Percentiles rank a stretch among this genome's conserved stretches.
phyloP scores from a whole-genome alignment of 2,329 filamentous ascomycete genomes.

The Epicoccum nigrum region DNA sequence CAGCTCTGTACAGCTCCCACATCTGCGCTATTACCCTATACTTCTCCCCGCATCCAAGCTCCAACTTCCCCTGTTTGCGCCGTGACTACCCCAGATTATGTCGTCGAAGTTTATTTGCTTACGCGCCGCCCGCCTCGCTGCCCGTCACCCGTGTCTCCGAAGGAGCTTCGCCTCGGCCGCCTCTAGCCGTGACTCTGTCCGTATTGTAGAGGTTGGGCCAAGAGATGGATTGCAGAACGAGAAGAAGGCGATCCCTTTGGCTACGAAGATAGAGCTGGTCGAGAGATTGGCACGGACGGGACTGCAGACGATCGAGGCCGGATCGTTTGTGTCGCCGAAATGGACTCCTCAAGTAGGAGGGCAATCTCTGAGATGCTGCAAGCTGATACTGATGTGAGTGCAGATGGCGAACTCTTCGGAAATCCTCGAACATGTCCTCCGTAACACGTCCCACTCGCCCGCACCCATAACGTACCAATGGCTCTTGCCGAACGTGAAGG shows the following conservation, averaged over 20 bases:
- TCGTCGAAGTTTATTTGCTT: slow-evolving; percentile 39
- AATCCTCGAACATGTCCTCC: slow-evolving; percentile 72
- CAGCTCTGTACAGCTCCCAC: slow-evolving; percentile 10
- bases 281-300: slow-evolving; percentile 71
- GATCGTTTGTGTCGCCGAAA: slow-evolving; percentile 82
- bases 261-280: slow-evolving; percentile 79
- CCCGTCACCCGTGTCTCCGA: slow-evolving; percentile 38
- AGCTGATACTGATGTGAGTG: slow-evolving; percentile 48
- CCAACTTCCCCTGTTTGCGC: slow-evolving; percentile 8
- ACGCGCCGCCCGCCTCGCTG: slow-evolving; percentile 44
- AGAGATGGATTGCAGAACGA: slow-evolving; percentile 89
- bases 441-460: slow-evolving; percentile 60
- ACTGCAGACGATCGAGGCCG: slow-evolving; percentile 76
- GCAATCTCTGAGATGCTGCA: not conserved
- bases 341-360: slow-evolving; percentile 76
- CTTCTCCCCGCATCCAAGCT: slow-evolving; percentile 2
- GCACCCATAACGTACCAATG: slow-evolving; percentile 75
- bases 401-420: slow-evolving; percentile 81
- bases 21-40: slow-evolving; percentile 17
- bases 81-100: slow-evolving; percentile 28
- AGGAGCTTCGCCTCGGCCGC: slow-evolving; percentile 43
- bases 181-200: slow-evolving; percentile 53
- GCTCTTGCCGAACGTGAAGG: slow-evolving; percentile 78
- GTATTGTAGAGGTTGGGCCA: slow-evolving; percentile 82
- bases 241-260: slow-evolving; percentile 70